Conservation (phyloP, 2,329 filamentous ascomycete species). For the Claviceps sp. region DNA sequence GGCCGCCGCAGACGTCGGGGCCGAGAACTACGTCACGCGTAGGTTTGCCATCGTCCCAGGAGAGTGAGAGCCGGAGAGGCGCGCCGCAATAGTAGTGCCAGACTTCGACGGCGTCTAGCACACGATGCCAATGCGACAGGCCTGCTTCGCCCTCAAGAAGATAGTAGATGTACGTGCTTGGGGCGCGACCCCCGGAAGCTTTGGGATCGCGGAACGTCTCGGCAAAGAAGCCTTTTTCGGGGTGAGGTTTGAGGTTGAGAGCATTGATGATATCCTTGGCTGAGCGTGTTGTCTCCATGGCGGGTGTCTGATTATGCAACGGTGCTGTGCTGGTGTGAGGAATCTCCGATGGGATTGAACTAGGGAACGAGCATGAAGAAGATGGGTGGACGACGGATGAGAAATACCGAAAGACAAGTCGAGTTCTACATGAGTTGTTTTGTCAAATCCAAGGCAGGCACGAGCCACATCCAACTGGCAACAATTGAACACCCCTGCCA, state of each 20-base stretch:
- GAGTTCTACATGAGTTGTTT: not conserved
- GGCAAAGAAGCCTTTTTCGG: constrained; percentile 35
- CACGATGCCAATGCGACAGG: constrained; percentile 35
- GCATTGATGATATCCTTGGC: constrained; percentile 29
- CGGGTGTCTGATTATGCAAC: not conserved
- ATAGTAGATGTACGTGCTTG: constrained; percentile 39
- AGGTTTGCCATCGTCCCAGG: constrained; percentile 27
- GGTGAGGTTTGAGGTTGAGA: constrained; percentile 29
- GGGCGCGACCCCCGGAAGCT: constrained; percentile 21
- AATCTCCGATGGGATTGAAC: not conserved
- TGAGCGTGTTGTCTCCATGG: constrained; percentile 8
- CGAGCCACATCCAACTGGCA: not conserved
- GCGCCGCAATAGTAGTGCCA: constrained; percentile 43
- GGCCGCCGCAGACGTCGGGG: constrained; percentile 25
- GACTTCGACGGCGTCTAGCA: constrained; percentile 31
- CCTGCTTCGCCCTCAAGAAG: constrained; percentile 30
- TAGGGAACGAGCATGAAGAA: not conserved
- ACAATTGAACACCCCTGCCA: not conserved
- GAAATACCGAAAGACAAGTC: not conserved
- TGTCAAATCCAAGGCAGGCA: not conserved
- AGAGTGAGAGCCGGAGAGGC: constrained; percentile 31
- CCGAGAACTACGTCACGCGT: constrained; percentile 25
- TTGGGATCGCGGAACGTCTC: constrained; percentile 31
- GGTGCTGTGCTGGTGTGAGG: not conserved
- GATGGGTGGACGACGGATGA: not conserved